A percentile compares a stretch with the other conserved stretches of the same genome.
Evolutionary conservation across 129 eudicot genomes (phyloP).

Genomic region (Helianthus tuberosus): DNA sequence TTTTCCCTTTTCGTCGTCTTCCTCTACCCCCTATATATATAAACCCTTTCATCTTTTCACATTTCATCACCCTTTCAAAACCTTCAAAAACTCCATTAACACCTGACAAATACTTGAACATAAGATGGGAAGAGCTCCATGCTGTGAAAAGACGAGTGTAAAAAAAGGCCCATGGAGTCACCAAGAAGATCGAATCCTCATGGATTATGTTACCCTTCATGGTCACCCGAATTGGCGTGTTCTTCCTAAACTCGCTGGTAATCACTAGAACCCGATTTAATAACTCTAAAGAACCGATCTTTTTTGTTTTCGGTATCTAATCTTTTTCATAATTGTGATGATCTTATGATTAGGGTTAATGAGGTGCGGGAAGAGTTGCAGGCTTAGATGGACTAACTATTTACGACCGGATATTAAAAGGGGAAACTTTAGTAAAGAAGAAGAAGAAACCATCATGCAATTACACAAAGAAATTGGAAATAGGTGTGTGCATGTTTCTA

Average conservation of each 20-base stretch:
- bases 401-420: slow-evolving; percentile 61
- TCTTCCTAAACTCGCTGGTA: slow-evolving; percentile 81
- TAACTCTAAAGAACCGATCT: neutral
- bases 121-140: slow-evolving; percentile 72
- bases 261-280: neutral
- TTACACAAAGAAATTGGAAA: slow-evolving; percentile 60
- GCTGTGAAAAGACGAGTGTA: slow-evolving; percentile 73
- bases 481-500: slow-evolving; percentile 40
- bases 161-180: slow-evolving; percentile 83
- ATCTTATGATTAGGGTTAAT: slow-evolving; percentile 40
- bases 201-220: slow-evolving; percentile 43
- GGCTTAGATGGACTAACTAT: slow-evolving; percentile 77
- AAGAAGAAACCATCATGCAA: slow-evolving; percentile 60
- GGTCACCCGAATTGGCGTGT: slow-evolving; percentile 84
- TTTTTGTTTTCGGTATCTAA: slow-evolving; percentile 1
- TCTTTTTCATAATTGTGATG: neutral
- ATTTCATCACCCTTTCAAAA: slow-evolving; percentile 17
- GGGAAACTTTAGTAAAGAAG: slow-evolving; percentile 63
- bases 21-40: slow-evolving; percentile 25
- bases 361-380: slow-evolving; percentile 75
- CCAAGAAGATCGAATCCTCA: slow-evolving; percentile 59
- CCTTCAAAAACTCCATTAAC: neutral
- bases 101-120: neutral
- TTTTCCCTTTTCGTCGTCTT: slow-evolving; percentile 15
- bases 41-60: slow-evolving; percentile 15